phyloP scores from a whole-genome alignment of 805 yeast species.

The Peterozyma xylosa region DNA sequence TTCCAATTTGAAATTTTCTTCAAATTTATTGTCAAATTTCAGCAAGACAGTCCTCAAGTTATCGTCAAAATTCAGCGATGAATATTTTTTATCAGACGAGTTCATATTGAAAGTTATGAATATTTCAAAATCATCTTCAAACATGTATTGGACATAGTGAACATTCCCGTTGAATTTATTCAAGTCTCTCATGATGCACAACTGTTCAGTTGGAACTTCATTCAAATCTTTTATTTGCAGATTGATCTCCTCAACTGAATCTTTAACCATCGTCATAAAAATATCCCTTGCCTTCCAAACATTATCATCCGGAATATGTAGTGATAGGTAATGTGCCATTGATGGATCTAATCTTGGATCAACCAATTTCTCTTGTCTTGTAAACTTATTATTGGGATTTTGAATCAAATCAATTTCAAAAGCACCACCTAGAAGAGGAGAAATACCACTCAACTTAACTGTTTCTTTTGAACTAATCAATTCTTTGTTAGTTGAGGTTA shows the following conservation, averaged over 20 bases:
- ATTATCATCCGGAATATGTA: slow-evolving; percentile 63
- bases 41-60: slow-evolving; percentile 25
- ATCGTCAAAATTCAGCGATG: slow-evolving; percentile 25
- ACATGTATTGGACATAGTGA: slow-evolving; percentile 73
- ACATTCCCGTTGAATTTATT: slow-evolving; percentile 63
- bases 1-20: slow-evolving; percentile 36
- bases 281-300: slow-evolving; percentile 78
- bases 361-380: slow-evolving; percentile 19
- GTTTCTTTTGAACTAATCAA: slow-evolving; percentile 23
- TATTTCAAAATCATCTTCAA: slow-evolving; percentile 68
- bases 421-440: slow-evolving; percentile 55
- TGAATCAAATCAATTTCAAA: slow-evolving; percentile 58
- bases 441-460: slow-evolving; percentile 38
- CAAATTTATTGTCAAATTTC: slow-evolving; percentile 47
- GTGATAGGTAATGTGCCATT: slow-evolving; percentile 56
- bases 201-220: slow-evolving; percentile 37
- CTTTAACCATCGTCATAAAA: slow-evolving; percentile 61
- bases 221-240: slow-evolving; percentile 17
- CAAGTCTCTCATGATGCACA: slow-evolving; percentile 50
- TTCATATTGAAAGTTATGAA: slow-evolving; percentile 55
- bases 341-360: slow-evolving; percentile 47
- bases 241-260: slow-evolving; percentile 46
- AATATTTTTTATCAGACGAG: slow-evolving; percentile 30
- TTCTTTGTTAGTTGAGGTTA: slow-evolving; percentile 28
- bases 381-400: slow-evolving; percentile 42